phyloP scores from a whole-genome alignment of 2,329 filamentous ascomycete species.

The Zymoseptoria ardabiliae region DNA sequence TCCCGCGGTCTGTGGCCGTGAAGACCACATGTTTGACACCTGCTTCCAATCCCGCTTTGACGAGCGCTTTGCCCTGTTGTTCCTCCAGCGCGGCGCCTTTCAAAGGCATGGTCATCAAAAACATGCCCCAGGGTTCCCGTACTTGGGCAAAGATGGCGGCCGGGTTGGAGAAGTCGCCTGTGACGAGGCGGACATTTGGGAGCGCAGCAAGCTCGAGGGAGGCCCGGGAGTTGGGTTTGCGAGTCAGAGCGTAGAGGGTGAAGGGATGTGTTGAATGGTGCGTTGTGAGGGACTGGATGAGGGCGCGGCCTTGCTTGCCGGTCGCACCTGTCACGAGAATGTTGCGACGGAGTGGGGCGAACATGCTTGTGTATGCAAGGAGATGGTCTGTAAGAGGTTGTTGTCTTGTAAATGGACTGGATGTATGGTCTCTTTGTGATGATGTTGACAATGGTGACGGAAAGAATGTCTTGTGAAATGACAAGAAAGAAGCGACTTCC shows the following conservation, averaged over 20 bases:
- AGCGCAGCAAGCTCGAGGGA: constrained; percentile 43
- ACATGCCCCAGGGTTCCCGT: constrained; percentile 24
- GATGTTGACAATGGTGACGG: neutral
- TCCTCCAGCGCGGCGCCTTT: constrained; percentile 37
- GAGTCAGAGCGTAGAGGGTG: constrained; percentile 53
- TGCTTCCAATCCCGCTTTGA: constrained; percentile 50
- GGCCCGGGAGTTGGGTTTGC: constrained; percentile 45
- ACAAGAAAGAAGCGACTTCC: neutral
- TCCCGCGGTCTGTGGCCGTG: constrained; percentile 50
- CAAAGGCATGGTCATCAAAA: constrained; percentile 19
- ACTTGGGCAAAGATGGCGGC: constrained; percentile 41
- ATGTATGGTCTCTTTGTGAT: neutral
- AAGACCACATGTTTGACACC: constrained; percentile 57
- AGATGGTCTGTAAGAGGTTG: neutral
- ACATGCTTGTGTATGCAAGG: constrained; percentile 3
- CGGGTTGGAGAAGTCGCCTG: constrained; percentile 51
- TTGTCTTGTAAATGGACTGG: neutral
- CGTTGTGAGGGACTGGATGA: constrained; percentile 36
- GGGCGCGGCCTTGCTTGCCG: constrained; percentile 41
- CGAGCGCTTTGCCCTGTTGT: constrained; percentile 50
- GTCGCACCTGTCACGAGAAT: constrained; percentile 41
- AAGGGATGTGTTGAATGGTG: constrained; percentile 22
- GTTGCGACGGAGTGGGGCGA: constrained; percentile 1
- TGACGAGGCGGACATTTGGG: constrained; percentile 46
- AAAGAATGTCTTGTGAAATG: neutral